A percentile compares a stretch with the other conserved stretches of the same genome.
Evolutionary conservation across 441 rosid species (phyloP).

Genomic region (Adansonia rubrostipa): DNA sequence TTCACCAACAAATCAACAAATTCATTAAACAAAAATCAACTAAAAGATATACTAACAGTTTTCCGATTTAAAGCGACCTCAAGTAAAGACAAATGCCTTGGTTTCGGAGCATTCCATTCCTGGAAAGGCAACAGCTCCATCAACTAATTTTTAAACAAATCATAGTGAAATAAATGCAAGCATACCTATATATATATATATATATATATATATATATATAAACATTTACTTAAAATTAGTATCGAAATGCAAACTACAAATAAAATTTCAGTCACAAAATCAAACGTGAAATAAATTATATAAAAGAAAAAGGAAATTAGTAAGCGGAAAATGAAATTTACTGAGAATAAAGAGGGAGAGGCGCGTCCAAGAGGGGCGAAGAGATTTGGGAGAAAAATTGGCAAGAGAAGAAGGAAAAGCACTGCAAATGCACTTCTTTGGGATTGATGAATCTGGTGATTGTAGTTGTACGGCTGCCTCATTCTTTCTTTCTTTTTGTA

Average conservation of each 20-base stretch:
- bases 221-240: not conserved
- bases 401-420: constrained; percentile 56
- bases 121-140: constrained; percentile 36
- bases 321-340: constrained; percentile 34
- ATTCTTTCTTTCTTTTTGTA: constrained; percentile 17
- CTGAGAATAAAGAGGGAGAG: constrained; percentile 84
- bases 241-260: not conserved
- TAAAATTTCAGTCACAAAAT: not conserved
- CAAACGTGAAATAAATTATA: not conserved
- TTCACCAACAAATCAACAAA: not conserved
- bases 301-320: not conserved
- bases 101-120: constrained; percentile 97
- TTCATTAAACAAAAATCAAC: constrained; percentile 1
- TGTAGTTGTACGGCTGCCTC: constrained; percentile 40
- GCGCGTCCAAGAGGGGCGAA: constrained; percentile 76
- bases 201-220: not conserved
- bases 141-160: constrained; percentile 16
- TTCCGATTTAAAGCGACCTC: constrained; percentile 63
- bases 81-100: constrained; percentile 66
- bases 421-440: constrained; percentile 62
- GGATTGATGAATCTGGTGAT: constrained; percentile 38
- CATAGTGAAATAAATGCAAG: not conserved
- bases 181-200: not conserved
- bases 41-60: constrained; percentile 50
- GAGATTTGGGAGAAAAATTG: constrained; percentile 60